Evolutionary conservation across 148 eudicot species (phyloP).

Genomic region (Tetragonia tetragonoides): DNA sequence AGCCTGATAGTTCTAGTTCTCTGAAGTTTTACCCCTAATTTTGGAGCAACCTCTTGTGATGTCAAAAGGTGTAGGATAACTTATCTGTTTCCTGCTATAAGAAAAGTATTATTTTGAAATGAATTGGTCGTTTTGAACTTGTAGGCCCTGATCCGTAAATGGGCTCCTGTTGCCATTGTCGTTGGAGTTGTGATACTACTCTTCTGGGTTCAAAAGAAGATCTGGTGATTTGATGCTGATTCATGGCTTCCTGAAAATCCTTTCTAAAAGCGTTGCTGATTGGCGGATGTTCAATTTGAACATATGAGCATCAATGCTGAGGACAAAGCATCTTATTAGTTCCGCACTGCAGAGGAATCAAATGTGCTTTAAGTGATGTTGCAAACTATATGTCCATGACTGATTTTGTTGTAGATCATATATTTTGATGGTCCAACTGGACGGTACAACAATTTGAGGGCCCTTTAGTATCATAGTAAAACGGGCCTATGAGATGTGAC

Average conservation of each 20-base stretch:
- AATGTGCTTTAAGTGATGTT: slow-evolving; percentile 3
- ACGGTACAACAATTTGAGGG: slow-evolving; percentile 1
- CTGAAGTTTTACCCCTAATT: neutral
- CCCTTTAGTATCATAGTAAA: neutral
- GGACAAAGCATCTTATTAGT: neutral
- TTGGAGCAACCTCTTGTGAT: too few relatives aligned
- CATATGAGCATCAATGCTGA: neutral
- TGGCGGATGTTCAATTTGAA: neutral
- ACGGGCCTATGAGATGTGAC: too few relatives aligned
- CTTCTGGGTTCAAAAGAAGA: neutral
- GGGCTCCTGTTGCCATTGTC: neutral
- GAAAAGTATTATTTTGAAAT: neutral
- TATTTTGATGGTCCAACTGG: slow-evolving; percentile 18
- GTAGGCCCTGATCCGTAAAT: neutral
- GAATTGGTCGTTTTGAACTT: neutral
- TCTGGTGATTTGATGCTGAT: neutral
- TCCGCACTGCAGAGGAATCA: slow-evolving; percentile 1
- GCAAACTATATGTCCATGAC: slow-evolving; percentile 1
- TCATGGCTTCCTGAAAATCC: neutral
- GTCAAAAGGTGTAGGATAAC: too few relatives aligned
- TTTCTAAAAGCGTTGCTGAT: neutral
- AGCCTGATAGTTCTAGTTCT: neutral
- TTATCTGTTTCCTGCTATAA: too few relatives aligned
- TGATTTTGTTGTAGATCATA: slow-evolving; percentile 18
- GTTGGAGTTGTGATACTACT: neutral